Conservation (phyloP, 2,329 filamentous ascomycete genomes). For the Stylonectria norvegica region DNA sequence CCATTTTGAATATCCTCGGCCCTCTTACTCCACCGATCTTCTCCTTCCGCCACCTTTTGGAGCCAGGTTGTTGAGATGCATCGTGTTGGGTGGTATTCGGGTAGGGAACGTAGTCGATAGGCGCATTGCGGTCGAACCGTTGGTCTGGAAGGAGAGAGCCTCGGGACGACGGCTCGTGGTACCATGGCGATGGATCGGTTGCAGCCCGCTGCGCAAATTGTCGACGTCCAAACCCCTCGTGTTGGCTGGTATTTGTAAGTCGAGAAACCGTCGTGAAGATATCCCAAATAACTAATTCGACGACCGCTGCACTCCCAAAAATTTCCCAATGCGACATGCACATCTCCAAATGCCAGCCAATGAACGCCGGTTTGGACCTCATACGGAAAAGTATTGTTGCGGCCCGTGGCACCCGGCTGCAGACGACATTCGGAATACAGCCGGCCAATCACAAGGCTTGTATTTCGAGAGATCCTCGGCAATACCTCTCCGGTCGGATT, state of each 20-base stretch:
- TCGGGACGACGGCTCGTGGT: slow-evolving; percentile 21
- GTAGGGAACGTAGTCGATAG: slow-evolving; percentile 17
- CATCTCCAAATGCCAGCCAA: slow-evolving; percentile 26
- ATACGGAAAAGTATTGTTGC: slow-evolving; percentile 29
- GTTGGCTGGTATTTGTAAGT: slow-evolving; percentile 5
- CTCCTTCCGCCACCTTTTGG: slow-evolving; percentile 41
- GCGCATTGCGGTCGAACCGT: slow-evolving; percentile 24
- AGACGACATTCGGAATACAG: slow-evolving; percentile 25
- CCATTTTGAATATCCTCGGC: slow-evolving; percentile 49
- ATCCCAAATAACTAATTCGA: no score
- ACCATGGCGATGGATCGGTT: slow-evolving; percentile 24
- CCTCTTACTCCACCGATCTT: slow-evolving; percentile 45
- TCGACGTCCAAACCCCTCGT: slow-evolving; percentile 1
- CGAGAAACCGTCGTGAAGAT: background rate
- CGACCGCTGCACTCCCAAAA: slow-evolving; percentile 18
- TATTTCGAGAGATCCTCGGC: slow-evolving; percentile 52
- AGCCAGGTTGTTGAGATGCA: slow-evolving; percentile 41
- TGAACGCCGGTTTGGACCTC: slow-evolving; percentile 14
- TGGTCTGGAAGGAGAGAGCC: slow-evolving; percentile 23
- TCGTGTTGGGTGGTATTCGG: slow-evolving; percentile 29
- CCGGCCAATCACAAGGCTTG: slow-evolving; percentile 43
- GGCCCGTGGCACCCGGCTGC: slow-evolving; percentile 21
- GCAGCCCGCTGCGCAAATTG: background rate
- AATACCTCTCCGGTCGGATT: slow-evolving; percentile 35
- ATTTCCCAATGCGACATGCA: slow-evolving; percentile 25